Evolutionary conservation across 148 eudicot genomes (phyloP).

Genomic region (Amaranthus hypochondriacus): DNA sequence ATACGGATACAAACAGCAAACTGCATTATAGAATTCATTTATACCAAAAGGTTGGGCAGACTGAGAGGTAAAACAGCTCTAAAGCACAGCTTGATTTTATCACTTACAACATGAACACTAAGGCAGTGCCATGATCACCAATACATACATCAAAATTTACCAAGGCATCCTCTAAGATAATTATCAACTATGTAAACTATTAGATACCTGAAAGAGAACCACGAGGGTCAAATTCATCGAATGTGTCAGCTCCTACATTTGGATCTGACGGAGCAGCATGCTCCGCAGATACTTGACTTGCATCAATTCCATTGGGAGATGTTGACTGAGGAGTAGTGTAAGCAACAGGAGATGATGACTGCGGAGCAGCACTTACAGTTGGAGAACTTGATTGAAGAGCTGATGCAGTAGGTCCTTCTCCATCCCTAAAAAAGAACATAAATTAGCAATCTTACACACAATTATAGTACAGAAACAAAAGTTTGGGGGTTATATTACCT

Average conservation of each 20-base stretch:
- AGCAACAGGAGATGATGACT: constrained; percentile 23
- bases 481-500: constrained; percentile 29
- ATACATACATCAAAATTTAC: neutral
- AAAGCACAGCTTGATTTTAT: neutral
- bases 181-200: neutral
- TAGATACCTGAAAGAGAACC: constrained; percentile 58
- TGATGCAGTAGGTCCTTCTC: constrained; percentile 52
- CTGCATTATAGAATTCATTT: neutral
- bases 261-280: constrained; percentile 28
- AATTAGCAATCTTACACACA: constrained; percentile 18
- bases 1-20: neutral
- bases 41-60: neutral
- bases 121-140: neutral
- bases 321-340: constrained; percentile 44
- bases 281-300: constrained; percentile 30
- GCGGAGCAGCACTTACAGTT: constrained; percentile 20
- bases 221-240: constrained; percentile 94
- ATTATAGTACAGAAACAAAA: neutral
- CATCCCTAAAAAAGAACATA: constrained; percentile 46
- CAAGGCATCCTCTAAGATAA: neutral
- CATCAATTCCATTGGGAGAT: constrained; percentile 33
- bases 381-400: constrained; percentile 57
- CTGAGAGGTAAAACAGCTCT: too few species aligned
- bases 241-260: constrained; percentile 44
- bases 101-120: neutral